phyloP scores from a whole-genome alignment of 352 stramenopile genomes.

The Phytopythium boreale region DNA sequence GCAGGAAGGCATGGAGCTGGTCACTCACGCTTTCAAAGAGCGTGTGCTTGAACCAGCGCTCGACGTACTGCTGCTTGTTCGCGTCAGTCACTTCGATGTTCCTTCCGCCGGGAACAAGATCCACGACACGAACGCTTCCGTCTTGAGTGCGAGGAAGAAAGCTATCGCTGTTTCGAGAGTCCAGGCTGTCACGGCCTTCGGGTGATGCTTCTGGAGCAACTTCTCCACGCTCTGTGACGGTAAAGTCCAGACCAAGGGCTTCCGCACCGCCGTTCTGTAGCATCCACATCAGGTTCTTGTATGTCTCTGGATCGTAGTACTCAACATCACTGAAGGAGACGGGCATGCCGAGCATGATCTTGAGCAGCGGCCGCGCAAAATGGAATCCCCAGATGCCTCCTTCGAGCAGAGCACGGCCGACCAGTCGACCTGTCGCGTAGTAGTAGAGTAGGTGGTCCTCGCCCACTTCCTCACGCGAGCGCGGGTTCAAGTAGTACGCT shows the following conservation, averaged over 20 bases:
- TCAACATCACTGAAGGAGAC: constrained; percentile 93
- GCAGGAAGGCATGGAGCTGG: constrained; percentile 74
- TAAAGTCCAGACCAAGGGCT: constrained; percentile 62
- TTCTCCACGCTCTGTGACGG: constrained; percentile 32
- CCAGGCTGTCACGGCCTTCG: neutral
- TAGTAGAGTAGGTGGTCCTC: constrained; percentile 68
- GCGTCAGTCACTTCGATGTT: constrained; percentile 90
- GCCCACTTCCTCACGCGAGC: constrained; percentile 41
- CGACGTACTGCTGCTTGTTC: constrained; percentile 94
- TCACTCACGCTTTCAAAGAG: constrained; percentile 56
- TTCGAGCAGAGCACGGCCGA: constrained; percentile 75
- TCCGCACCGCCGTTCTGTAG: constrained; percentile 51
- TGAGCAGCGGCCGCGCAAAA: constrained; percentile 94
- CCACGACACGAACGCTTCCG: constrained; percentile 21
- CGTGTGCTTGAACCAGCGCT: constrained; percentile 69
- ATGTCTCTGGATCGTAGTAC: constrained; percentile 50
- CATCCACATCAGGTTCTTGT: constrained; percentile 53
- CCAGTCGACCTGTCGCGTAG: constrained; percentile 51
- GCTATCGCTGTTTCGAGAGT: neutral
- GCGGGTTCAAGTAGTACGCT: constrained; percentile 59
- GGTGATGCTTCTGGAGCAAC: neutral
- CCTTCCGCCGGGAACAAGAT: constrained; percentile 43
- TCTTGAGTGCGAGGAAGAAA: neutral
- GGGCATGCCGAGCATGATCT: constrained; percentile 95
- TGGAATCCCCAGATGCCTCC: constrained; percentile 91